Evolutionary conservation across 2,329 filamentous ascomycete species (phyloP).

Genomic region (Botrytis elliptica): DNA sequence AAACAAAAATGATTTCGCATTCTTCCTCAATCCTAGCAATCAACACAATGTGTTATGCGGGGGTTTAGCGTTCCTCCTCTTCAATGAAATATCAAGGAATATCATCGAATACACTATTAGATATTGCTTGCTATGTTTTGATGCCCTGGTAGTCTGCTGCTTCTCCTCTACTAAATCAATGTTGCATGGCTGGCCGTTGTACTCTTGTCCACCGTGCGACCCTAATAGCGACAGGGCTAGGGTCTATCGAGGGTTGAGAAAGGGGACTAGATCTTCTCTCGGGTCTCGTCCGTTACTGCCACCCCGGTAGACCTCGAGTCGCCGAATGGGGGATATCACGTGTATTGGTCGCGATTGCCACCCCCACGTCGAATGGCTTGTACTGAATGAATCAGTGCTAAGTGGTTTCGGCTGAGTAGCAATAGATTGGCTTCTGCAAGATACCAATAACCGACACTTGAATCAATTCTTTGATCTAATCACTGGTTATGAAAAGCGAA

Average conservation of each 20-base stretch:
- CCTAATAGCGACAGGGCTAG: not conserved
- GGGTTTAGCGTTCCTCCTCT: not conserved
- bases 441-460: not conserved
- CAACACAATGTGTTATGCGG: constrained; percentile 4
- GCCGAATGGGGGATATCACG: not conserved
- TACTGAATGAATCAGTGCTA: not conserved
- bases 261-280: not conserved
- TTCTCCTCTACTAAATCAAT: not conserved
- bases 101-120: not conserved
- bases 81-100: constrained; percentile 1
- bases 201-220: not conserved
- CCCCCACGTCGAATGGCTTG: not conserved
- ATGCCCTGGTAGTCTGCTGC: not conserved
- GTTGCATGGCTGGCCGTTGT: not conserved
- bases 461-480: not conserved
- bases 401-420: not conserved
- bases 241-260: not conserved
- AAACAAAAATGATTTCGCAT: not conserved
- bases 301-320: not conserved
- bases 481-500: not conserved
- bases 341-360: not conserved
- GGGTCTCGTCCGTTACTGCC: not conserved
- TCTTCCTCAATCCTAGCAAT: not conserved
- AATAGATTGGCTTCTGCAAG: not conserved
- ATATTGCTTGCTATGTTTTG: constrained; percentile 4